Base-by-base conservation (phyloP, 2,329 filamentous ascomycete genomes). In the Botrytis pseudocinerea region DNA sequence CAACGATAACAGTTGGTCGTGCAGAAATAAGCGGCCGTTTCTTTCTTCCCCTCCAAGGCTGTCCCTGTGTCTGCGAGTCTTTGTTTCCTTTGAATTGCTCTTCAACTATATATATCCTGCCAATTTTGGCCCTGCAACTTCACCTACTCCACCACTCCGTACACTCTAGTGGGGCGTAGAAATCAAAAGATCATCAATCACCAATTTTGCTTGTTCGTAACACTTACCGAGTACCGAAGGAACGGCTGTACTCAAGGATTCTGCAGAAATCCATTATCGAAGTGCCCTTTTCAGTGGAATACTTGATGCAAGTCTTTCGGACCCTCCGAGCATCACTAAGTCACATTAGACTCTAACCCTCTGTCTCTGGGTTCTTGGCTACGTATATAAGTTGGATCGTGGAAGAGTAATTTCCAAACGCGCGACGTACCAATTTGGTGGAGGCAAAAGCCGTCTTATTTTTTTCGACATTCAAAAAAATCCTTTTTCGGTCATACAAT, bases 281-380 rank as follows among this genome's bases (percentile, higher is more conserved):
- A 12, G 68, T 38, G 68, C n/a, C 38, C 62, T 44, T 71, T 65
- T 65, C 32, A 42, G 44, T 65, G 46, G 69, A 66, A 57, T 35
- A 59, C n/a, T 68, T 72, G 62, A 65, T 72, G 70, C 70, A 72
- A 38, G 48, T 66, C 48, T 51, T 71, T 48, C 62, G 70, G 70
- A 25, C n/a, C 48, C 40, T 48, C 70, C 48, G 51, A 72, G 44
- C 12, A 25, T 46, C 54, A 28, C 28, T 28, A 59, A 72, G 28
- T 28, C 51, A n/a, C 48, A 40, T 40, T 38, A 68, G 35, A 68
- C 25, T 54, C 64, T 10, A 44, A 32, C 32, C 28, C 60, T 57
- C 25, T 51, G 18, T 38, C 46, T 32, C 32, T 40, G 35, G 48
- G 54, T n/a, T 42, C 25, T 22, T 68, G 48, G 48, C 38, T 54